Evolutionary conservation across 2,329 filamentous ascomycete species (phyloP), one percentile per base, ranked within the genome.

Genomic region (Tolypocladium tundrense): DNA sequence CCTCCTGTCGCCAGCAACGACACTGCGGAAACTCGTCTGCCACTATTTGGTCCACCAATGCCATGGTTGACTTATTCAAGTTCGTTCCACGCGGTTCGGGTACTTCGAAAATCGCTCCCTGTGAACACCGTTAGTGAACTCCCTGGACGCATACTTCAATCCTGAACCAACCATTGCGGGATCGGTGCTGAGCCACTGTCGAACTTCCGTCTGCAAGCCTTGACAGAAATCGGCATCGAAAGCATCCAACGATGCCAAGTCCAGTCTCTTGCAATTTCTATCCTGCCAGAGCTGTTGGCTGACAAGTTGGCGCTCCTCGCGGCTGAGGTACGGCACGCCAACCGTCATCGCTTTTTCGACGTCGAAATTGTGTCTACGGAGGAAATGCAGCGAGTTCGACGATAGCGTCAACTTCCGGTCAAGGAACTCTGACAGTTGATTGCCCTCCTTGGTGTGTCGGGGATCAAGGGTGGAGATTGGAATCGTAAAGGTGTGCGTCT

Each of bases 271-370:
- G 14, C 14, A 14, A 14, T 19, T 40, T 19, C 16, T 40, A 1
- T 40, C 39, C 39, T 40, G 39, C 5, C 14, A 40, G 39, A 40
- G 11, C 19, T 37, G 24, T 21, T 51, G 16, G 0, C 6, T 35
- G 3, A 45, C 31, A 2, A 40, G 5, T n/a, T 33, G 19, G 14
- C 54, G 40, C 31, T 58, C 57, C 24, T 52, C 45, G 21, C 57
- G 59, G 40, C 66, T 71, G 3, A 75, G 64, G 43, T 73, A 75
- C 3, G 62, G 60, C 0, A 72, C 62, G 0, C 73, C 72, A 16
- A 59, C 53, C 1, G 61, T 53, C 24, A 71, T 62, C 1, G 66
- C 59, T 7, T 66, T 53, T 6, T 60, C 56, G 1, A 74, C 54
- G 16, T 65, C 58, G 41, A 73, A 67, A 0, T 62, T 60, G 21